phyloP scores from a whole-genome alignment of 2,329 filamentous ascomycete species.

The Aspergillus flavus region DNA sequence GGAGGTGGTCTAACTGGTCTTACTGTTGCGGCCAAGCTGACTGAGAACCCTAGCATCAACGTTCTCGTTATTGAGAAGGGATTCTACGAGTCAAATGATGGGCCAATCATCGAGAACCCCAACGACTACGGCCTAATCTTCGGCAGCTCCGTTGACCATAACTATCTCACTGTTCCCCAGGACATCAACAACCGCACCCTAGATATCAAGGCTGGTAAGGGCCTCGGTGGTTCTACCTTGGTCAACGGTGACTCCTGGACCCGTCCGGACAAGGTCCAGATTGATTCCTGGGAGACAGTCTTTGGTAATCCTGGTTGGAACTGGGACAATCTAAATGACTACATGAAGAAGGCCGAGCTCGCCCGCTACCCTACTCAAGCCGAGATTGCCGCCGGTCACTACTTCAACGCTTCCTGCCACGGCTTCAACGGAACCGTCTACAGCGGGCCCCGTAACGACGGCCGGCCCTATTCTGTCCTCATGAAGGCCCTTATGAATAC shows the following conservation, averaged over 20 bases:
- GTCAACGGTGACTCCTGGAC: slow-evolving; percentile 35
- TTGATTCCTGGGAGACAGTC: slow-evolving; percentile 32
- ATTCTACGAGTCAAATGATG: slow-evolving; percentile 30
- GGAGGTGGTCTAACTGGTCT: slow-evolving; percentile 35
- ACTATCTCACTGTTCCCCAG: slow-evolving; percentile 16
- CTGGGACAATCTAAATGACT: slow-evolving; percentile 49
- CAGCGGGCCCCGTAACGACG: slow-evolving; percentile 24
- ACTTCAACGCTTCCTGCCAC: slow-evolving; percentile 27
- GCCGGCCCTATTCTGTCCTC: slow-evolving; percentile 22
- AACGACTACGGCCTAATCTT: slow-evolving; percentile 32
- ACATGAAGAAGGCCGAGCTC: slow-evolving; percentile 48
- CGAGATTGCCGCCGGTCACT: slow-evolving; percentile 25
- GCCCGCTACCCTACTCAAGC: slow-evolving; percentile 21
- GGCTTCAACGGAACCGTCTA: slow-evolving; percentile 26
- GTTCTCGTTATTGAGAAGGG: slow-evolving; percentile 34
- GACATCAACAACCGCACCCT: slow-evolving; percentile 24
- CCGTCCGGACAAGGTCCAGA: slow-evolving; percentile 28
- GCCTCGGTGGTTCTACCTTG: slow-evolving; percentile 33
- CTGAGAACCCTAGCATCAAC: slow-evolving; percentile 22
- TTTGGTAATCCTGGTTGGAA: slow-evolving; percentile 51
- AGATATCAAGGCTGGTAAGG: slow-evolving; percentile 25
- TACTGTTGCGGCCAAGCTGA: slow-evolving; percentile 26
- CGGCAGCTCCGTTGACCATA: slow-evolving; percentile 27
- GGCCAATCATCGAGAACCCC: slow-evolving; percentile 28
- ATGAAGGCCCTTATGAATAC: slow-evolving; percentile 29